Percentiles rank a stretch among this genome's conserved stretches.
These are phyloP conservation scores for Nepenthes alata DNA, from an alignment of 179 eudicot genomes.

Conservation along the genomic window DNA sequence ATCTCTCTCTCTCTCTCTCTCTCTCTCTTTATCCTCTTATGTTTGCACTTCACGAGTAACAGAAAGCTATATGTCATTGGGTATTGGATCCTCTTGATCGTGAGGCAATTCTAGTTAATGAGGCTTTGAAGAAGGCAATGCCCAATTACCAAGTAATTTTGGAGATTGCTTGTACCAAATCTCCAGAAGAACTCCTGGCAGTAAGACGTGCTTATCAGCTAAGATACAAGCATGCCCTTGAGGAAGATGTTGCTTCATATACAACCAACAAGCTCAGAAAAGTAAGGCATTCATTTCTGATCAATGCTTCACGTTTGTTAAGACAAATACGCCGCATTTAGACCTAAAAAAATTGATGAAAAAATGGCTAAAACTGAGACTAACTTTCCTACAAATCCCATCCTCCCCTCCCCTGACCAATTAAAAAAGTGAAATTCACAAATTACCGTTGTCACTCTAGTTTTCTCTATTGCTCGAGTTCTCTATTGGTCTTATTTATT, in stretches of 20 bases:
- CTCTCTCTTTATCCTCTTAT: too few species aligned
- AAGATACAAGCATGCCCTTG: slow-evolving; percentile 54
- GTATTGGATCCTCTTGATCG: slow-evolving; percentile 62
- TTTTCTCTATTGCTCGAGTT: too few species aligned
- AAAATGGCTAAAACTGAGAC: too few species aligned
- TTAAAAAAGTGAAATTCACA: too few species aligned
- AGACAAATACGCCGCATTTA: too few species aligned
- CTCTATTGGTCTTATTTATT: too few species aligned
- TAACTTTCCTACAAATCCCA: too few species aligned
- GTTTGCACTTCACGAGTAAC: background rate
- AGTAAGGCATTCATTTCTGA: slow-evolving; percentile 5
- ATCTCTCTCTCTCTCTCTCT: too few species aligned
- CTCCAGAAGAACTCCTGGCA: slow-evolving; percentile 55
- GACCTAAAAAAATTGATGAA: too few species aligned
- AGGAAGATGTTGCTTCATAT: slow-evolving; percentile 62
- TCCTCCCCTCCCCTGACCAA: too few species aligned
- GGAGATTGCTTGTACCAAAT: slow-evolving; percentile 39
- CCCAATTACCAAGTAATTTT: slow-evolving; percentile 33
- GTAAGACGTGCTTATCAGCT: slow-evolving; percentile 49
- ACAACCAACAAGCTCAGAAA: slow-evolving; percentile 28
- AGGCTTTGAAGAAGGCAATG: slow-evolving; percentile 29
- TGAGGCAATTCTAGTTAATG: slow-evolving; percentile 46
- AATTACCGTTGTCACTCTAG: too few species aligned
- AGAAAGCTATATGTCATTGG: slow-evolving; percentile 68
- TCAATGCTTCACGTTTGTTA: too few species aligned